Conservation (phyloP, 2,329 filamentous ascomycete species). For the Colletotrichum plurivorum region DNA sequence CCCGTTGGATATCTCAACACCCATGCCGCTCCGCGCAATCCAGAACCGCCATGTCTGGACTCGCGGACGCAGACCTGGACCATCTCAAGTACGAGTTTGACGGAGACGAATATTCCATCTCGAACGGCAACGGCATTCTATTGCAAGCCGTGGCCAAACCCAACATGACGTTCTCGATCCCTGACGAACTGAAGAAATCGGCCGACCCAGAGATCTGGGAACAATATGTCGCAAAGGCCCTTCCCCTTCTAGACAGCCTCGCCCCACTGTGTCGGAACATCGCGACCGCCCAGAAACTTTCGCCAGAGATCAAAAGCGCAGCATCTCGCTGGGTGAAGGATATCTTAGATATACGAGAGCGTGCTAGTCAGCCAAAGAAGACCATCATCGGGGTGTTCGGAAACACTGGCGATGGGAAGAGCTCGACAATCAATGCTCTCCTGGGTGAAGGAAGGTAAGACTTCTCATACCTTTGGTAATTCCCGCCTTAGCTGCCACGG, state of each 20-base stretch:
- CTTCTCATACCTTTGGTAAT: too few relatives aligned
- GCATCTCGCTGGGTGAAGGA: background rate
- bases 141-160: background rate
- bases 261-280: background rate
- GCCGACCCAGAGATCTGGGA: constrained; percentile 22
- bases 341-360: background rate
- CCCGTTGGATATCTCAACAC: too few relatives aligned
- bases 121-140: background rate
- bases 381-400: constrained; percentile 19
- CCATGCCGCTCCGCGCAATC: too few relatives aligned
- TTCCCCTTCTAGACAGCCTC: constrained; percentile 14
- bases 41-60: too few relatives aligned
- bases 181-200: background rate
- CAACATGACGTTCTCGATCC: constrained; percentile 6
- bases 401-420: constrained; percentile 28
- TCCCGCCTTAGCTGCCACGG: too few relatives aligned
- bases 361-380: background rate
- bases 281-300: background rate
- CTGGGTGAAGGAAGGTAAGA: constrained; percentile 7
- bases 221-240: background rate
- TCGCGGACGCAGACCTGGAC: too few relatives aligned
- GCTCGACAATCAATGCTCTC: constrained; percentile 18
- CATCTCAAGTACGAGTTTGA: background rate
- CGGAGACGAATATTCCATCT: background rate
- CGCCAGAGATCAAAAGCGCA: background rate